Evolutionary conservation across 75 land plant species (phyloP).

Genomic region (Pinus tabuliformis): DNA sequence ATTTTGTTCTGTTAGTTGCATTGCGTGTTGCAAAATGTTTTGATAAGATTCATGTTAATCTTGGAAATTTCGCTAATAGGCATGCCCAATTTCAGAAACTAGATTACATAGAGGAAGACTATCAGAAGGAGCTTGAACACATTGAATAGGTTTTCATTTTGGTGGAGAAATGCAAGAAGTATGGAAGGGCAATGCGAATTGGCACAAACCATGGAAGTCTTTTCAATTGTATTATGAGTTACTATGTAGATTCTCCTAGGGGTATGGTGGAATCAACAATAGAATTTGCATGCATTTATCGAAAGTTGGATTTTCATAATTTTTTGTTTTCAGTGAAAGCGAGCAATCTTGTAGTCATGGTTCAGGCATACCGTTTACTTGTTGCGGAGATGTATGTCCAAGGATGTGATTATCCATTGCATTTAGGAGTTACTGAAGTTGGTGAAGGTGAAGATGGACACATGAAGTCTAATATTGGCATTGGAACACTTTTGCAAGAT

Average conservation of each 20-base stretch:
- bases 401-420: constrained; percentile 26
- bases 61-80: constrained; percentile 59
- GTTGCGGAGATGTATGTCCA: constrained; percentile 96
- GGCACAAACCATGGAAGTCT: constrained; percentile 99
- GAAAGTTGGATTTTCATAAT: constrained; percentile 93
- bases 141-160: constrained; percentile 70
- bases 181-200: constrained; percentile 94
- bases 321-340: constrained; percentile 29
- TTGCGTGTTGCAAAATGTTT: constrained; percentile 14
- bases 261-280: constrained; percentile 24
- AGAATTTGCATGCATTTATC: constrained; percentile 93
- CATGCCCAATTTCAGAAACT: constrained; percentile 72
- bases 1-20: constrained; percentile 94
- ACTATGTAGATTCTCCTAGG: constrained; percentile 99
- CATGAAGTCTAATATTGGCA: constrained; percentile 99
- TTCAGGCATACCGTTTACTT: constrained; percentile 26
- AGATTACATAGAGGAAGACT: constrained; percentile 92
- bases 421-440: constrained; percentile 18
- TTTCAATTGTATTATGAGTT: constrained; percentile 99
- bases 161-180: too few relatives aligned
- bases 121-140: constrained; percentile 94
- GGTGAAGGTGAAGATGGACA: constrained; percentile 99
- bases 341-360: too few relatives aligned
- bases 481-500: constrained; percentile 96
- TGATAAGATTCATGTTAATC: constrained; percentile 98